Base-by-base conservation (phyloP, 2,329 filamentous ascomycete species). In the Colletotrichum coccodes region DNA sequence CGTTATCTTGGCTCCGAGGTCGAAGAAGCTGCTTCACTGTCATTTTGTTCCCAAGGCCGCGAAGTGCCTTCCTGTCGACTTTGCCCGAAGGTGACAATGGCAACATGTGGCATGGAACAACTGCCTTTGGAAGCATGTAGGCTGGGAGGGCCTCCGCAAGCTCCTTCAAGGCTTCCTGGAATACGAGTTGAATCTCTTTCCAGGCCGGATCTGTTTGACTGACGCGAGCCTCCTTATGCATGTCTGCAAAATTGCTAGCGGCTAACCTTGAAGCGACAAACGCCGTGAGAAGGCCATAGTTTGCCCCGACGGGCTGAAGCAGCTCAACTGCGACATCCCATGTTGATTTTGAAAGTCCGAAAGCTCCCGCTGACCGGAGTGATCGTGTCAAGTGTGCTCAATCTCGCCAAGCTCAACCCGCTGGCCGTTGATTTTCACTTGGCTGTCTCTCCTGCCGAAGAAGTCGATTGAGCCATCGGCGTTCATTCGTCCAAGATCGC, bases 381-480 rank as follows among this genome's bases (percentile, higher is more conserved):
- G 6, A n/a, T 8, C 18, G 18, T 18, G 30, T 53, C 9, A 70
- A 9, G 1, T 76, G 26, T 70, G 56, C 38, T 75, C 73, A 2
- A 75, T 64, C 32, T 74, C 73, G 1, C 53, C 68, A 0, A 70
- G 62, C 58, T 76, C 71, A 3, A 70, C 53, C 1, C 71, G 64
- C 42, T 73, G 71, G 3, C 71, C 71, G 4, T 62, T 61, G 23
- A 73, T 68, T 46, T 73, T 73, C 36, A 73, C 68, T 28, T 73
- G 71, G 3, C 47, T 40, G 23, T 73, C 71, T 47, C 60, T 72
- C 21, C 71, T 62, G 3, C 71, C 71, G 7, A 72, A 0, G 23
- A 61, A 73, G 4, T 54, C 52, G 6, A 73, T 34, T 7, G 42
- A 54, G 2, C 71, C 71, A n/a, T 73, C 70, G 1, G 36, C 23